These are phyloP conservation scores for Vitis hybrid DNA, from an alignment of 177 flowering plant species.

Conservation along the genomic window DNA sequence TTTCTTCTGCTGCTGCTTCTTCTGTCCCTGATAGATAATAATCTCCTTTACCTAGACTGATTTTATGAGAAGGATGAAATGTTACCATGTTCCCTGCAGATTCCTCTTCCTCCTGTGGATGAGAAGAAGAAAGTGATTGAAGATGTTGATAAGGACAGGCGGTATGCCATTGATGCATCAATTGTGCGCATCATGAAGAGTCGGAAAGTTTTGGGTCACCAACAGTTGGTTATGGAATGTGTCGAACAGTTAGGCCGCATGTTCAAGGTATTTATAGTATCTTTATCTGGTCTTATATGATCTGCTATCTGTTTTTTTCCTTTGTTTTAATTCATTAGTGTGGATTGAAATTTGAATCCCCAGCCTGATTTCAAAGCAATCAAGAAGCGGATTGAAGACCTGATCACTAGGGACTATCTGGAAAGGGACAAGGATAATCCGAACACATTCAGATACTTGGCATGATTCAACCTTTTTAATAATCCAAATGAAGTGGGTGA, in stretches of 20 bases:
- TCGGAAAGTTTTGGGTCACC: conserved; percentile 82
- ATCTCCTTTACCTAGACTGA: neutral
- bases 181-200: conserved; percentile 97
- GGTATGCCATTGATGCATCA: conserved; percentile 94
- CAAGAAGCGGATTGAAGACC: conserved; percentile 89
- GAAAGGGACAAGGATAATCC: conserved; percentile 89
- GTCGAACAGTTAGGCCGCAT: conserved; percentile 89
- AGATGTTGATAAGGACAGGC: conserved; percentile 90
- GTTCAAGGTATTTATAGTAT: conserved; percentile 69
- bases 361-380: conserved; percentile 94
- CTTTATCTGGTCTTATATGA: neutral
- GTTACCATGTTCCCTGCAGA: conserved; percentile 36
- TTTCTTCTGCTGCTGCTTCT: neutral
- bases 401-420: conserved; percentile 86
- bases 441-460: conserved; percentile 80
- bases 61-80: neutral
- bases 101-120: conserved; percentile 93
- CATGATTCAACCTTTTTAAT: conserved; percentile 35
- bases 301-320: neutral
- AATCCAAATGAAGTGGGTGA: conserved; percentile 2
- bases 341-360: conserved; percentile 14
- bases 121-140: conserved; percentile 92
- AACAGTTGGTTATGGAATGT: conserved; percentile 86
- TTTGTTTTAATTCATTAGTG: neutral
- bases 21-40: too few relatives aligned